Conservation (phyloP, 176 grass and related monocot genomes). For the Sorghum bicolor region DNA sequence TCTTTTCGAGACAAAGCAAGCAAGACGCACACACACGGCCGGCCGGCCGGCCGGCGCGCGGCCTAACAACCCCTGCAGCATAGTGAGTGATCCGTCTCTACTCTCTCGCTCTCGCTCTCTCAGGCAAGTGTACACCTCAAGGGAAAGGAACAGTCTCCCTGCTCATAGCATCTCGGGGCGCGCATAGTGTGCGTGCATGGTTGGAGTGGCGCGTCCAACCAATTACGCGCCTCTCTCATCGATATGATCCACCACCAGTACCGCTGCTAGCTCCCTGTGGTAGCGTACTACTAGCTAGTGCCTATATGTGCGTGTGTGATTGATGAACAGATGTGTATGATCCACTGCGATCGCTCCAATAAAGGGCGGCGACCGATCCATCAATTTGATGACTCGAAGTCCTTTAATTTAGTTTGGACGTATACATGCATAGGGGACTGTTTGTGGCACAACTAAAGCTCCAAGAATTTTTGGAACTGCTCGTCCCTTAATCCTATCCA, state of each 20-base stretch:
- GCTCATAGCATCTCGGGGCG: background rate
- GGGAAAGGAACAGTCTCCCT: background rate
- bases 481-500: background rate
- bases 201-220: constrained; percentile 4
- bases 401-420: background rate
- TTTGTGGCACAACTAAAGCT: background rate
- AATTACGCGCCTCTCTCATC: constrained; percentile 12
- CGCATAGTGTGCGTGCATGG: background rate
- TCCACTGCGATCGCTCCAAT: background rate
- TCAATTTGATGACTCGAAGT: background rate
- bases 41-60: no score
- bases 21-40: background rate
- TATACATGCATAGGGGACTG: background rate
- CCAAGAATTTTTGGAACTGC: background rate
- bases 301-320: background rate
- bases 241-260: background rate
- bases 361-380: background rate
- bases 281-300: background rate
- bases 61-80: background rate
- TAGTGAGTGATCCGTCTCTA: background rate
- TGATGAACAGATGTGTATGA: background rate
- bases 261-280: background rate
- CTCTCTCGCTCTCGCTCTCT: background rate
- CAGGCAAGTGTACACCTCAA: background rate
- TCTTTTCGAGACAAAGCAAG: constrained; percentile 15